Conservation (phyloP, 495 filamentous ascomycete species). For the Aspergillus panamensis region DNA sequence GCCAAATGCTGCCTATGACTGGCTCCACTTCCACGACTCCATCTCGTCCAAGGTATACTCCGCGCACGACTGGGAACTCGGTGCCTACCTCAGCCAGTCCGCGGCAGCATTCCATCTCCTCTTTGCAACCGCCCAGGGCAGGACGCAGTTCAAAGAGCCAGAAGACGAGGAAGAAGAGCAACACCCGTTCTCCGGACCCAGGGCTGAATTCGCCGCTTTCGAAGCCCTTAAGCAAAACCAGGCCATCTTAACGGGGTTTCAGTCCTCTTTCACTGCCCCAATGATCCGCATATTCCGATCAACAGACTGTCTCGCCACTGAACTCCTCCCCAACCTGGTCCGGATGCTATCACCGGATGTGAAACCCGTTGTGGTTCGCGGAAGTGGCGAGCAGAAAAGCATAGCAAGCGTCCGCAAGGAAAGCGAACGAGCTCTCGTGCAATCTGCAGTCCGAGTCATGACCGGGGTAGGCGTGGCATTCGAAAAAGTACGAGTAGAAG, state of each 20-base stretch:
- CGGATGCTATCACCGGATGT: constrained; percentile 83
- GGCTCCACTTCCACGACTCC: constrained; percentile 89
- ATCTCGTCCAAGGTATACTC: constrained; percentile 70
- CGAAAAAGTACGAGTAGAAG: constrained; percentile 76
- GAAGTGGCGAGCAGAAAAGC: constrained; percentile 59
- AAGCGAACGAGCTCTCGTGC: constrained; percentile 74
- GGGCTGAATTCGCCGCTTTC: constrained; percentile 72
- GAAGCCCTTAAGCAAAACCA: constrained; percentile 72
- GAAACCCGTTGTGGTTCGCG: constrained; percentile 85
- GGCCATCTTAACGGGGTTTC: constrained; percentile 50
- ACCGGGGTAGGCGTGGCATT: constrained; percentile 73
- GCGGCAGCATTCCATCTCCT: constrained; percentile 88
- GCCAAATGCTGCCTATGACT: constrained; percentile 81
- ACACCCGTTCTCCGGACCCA: constrained; percentile 73
- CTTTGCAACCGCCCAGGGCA: constrained; percentile 60
- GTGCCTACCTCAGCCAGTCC: constrained; percentile 78
- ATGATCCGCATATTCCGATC: constrained; percentile 74
- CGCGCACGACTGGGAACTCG: constrained; percentile 84
- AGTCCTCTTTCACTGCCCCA: constrained; percentile 53
- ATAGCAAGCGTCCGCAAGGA: constrained; percentile 84
- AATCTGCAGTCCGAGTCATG: constrained; percentile 75
- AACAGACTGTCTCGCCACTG: constrained; percentile 66
- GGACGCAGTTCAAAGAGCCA: constrained; percentile 33
- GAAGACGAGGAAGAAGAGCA: constrained; percentile 53
- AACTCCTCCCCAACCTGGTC: constrained; percentile 78